Conservation (phyloP, 116 monocot genomes). For the Posidonia oceanica region DNA sequence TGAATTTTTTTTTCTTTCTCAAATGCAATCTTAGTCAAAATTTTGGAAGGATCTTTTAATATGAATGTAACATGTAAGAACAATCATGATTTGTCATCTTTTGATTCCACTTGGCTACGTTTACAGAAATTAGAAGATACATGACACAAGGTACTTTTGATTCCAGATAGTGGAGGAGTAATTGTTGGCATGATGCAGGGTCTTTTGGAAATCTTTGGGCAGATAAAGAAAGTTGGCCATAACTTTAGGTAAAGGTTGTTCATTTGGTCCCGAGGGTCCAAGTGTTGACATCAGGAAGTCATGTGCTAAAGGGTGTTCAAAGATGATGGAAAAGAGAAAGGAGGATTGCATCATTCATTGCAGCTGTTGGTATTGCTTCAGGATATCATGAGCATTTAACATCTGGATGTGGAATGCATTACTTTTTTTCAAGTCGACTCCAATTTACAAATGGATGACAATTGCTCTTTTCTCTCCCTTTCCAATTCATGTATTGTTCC, state of each 20-base stretch:
- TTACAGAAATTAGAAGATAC: constrained; percentile 85
- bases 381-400: constrained; percentile 18
- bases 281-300: constrained; percentile 99
- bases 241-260: constrained; percentile 92
- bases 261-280: constrained; percentile 94
- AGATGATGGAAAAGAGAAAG: constrained; percentile 99
- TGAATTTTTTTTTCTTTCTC: too few relatives aligned
- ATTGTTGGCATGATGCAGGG: constrained; percentile 99
- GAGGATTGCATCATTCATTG: constrained; percentile 86
- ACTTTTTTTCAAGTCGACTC: background rate
- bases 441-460: too few relatives aligned
- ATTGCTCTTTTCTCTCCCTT: background rate
- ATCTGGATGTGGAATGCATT: background rate
- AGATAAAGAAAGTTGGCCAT: constrained; percentile 59
- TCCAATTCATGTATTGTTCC: background rate
- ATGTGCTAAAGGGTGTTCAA: constrained; percentile 92
- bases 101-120: constrained; percentile 72
- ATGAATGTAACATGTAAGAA: too few relatives aligned
- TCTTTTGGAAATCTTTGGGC: constrained; percentile 88
- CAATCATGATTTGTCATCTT: too few relatives aligned
- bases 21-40: too few relatives aligned
- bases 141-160: constrained; percentile 89
- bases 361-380: constrained; percentile 99
- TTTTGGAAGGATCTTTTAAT: too few relatives aligned
- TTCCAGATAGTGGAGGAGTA: constrained; percentile 91